Percentiles rank a stretch among this genome's conserved stretches.
phyloP scores from a whole-genome alignment of 768 basidiomycete species.

The Termitomyces sp. region DNA sequence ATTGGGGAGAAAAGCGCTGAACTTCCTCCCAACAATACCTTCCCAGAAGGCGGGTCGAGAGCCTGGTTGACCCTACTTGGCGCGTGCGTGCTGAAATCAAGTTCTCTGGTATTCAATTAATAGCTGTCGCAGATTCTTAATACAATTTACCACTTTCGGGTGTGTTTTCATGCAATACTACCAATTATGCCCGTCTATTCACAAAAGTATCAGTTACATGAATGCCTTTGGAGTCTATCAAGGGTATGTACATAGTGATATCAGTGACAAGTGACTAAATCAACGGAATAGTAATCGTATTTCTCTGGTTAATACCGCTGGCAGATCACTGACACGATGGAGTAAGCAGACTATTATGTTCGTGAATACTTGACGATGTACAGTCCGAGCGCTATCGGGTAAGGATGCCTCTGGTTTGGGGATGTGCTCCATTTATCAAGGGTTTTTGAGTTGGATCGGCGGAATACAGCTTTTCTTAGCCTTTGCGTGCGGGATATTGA shows the following conservation, averaged over 20 bases:
- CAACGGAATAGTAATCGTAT: not conserved
- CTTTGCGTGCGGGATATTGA: slow-evolving; percentile 18
- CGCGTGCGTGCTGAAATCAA: not conserved
- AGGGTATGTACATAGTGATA: too few relatives aligned
- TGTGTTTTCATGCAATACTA: not conserved
- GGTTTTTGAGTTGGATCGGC: slow-evolving; percentile 41
- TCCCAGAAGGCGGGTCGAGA: slow-evolving; percentile 4
- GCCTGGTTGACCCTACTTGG: slow-evolving; percentile 10
- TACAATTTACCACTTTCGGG: slow-evolving; percentile 1
- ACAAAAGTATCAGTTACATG: not conserved
- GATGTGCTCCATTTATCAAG: not conserved
- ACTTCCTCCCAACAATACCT: not conserved
- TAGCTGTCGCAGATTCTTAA: not conserved
- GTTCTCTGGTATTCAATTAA: not conserved
- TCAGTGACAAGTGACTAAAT: not conserved
- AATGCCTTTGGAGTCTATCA: slow-evolving; percentile 3
- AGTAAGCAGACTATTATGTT: slow-evolving; percentile 13
- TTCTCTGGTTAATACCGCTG: not conserved
- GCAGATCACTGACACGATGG: not conserved
- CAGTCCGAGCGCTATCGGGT: slow-evolving; percentile 18
- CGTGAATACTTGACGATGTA: slow-evolving; percentile 19
- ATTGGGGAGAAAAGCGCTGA: not conserved
- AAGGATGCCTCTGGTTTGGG: not conserved
- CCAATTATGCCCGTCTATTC: not conserved
- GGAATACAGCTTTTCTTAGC: slow-evolving; percentile 42